These are phyloP conservation scores for Kodamaea neixiangensis DNA, from an alignment of 805 yeast genomes.

Conservation along the genomic window DNA sequence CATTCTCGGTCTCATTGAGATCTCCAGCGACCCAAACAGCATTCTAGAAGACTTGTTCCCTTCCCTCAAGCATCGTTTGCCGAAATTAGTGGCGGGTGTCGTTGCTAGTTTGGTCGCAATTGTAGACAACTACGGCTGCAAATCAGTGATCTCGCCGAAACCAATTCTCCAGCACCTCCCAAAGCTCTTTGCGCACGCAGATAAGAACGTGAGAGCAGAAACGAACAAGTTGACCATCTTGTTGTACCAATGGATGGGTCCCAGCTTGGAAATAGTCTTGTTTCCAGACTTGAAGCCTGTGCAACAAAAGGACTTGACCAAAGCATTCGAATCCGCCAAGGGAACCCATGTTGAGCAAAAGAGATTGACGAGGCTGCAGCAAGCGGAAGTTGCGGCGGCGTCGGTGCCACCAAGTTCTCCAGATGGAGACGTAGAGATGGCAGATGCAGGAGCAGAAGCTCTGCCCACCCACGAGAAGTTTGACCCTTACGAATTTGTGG, in stretches of 20 bases:
- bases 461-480: constrained; percentile 8
- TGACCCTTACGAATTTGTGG: constrained; percentile 72
- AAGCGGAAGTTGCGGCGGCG: constrained; percentile 23
- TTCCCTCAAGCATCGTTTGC: constrained; percentile 59
- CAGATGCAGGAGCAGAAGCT: constrained; percentile 17
- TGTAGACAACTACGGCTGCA: constrained; percentile 63
- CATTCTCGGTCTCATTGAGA: constrained; percentile 62
- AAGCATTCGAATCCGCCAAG: constrained; percentile 59
- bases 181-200: constrained; percentile 80
- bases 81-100: constrained; percentile 76
- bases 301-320: constrained; percentile 81
- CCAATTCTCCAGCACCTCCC: constrained; percentile 58
- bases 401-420: constrained; percentile 17
- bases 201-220: constrained; percentile 80
- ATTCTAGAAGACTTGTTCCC: constrained; percentile 70
- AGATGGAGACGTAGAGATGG: constrained; percentile 32
- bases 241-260: constrained; percentile 74
- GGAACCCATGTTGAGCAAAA: constrained; percentile 48
- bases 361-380: constrained; percentile 57
- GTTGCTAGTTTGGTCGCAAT: constrained; percentile 58
- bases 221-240: constrained; percentile 69
- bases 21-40: constrained; percentile 59
- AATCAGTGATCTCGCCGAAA: constrained; percentile 53
- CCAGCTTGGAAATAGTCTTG: constrained; percentile 54
- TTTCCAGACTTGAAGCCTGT: constrained; percentile 82